Conservation (phyloP, 179 eudicot genomes). For the Silene vulgaris region DNA sequence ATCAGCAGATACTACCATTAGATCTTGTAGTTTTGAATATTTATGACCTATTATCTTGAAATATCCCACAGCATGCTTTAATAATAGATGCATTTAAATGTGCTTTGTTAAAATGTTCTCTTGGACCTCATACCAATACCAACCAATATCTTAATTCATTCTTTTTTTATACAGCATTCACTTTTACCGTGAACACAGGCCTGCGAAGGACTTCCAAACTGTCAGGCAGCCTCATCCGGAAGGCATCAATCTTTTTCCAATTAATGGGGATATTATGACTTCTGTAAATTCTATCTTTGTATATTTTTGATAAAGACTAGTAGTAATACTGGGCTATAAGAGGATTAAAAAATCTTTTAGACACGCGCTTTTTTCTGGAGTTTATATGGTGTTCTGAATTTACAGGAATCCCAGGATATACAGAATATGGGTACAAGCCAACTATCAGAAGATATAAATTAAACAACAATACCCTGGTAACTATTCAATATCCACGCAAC, state of each 20-base stretch:
- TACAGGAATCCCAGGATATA: not conserved
- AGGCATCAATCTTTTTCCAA: not conserved
- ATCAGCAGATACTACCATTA: not conserved
- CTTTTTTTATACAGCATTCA: not conserved
- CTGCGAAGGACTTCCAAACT: too few species aligned
- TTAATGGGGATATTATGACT: not conserved
- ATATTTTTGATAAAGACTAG: not conserved
- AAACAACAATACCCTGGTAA: not conserved
- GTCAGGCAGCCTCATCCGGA: not conserved
- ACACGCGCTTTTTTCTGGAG: not conserved
- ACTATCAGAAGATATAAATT: not conserved
- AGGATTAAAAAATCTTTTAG: not conserved
- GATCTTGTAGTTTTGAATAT: not conserved
- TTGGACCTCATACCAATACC: not conserved
- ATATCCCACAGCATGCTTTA: not conserved
- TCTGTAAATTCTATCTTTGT: not conserved
- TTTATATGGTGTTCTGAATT: not conserved
- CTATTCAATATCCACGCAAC: not conserved
- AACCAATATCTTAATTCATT: not conserved
- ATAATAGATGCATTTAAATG: not conserved
- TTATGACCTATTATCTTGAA: not conserved
- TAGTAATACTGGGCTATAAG: not conserved
- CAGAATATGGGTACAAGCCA: not conserved
- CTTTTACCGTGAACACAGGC: not conserved
- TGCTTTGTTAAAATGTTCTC: not conserved